Evolutionary conservation across 768 basidiomycete species (phyloP), one percentile per base, ranked within the genome.

Genomic region (Lactarius quietus): DNA sequence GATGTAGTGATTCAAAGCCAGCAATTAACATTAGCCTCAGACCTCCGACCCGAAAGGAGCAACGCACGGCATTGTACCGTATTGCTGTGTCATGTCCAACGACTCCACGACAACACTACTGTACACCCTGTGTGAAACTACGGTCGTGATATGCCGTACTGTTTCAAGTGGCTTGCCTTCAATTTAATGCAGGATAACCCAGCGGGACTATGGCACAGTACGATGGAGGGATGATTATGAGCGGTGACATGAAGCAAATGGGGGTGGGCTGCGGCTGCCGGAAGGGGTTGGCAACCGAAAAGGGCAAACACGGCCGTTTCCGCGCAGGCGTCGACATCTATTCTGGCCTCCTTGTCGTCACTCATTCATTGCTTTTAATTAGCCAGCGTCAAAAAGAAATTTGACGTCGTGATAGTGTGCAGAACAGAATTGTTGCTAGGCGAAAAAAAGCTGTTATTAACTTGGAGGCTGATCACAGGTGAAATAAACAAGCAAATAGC

Each of bases 241-340:
- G 64, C 64, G 64, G 60, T 65, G 64, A 61, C 36, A 26, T 28
- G 59, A 56, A 48, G 60, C 64, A 48, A 57, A 20, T 31, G 55
- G 9, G 23, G 14, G 53, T 55, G n/a, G n/a, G 33, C 33, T 33
- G 33, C 33, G n/a, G n/a, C 33, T 4, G 33, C 33, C 33, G 33
- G 33, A 33, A 33, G 33, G 33, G 53, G 64, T n/a, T 45, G 53
- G 64, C 48, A 61, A 57, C 64, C 64, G 60, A 65, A 59, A 52
- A 63, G 45, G 26, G 59, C 28, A n/a, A 59, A 36, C 31, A 33
- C 36, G 36, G 29, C 43, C 39, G 53, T 60, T 61, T 65, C 61
- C 59, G 64, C 61, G 43, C 2, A n/a, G n/a, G n/a, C n/a, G n/a
- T 65, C 45, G 38, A 51, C 33, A 56, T 31, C 23, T 51, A 51